Evolutionary conservation across 495 filamentous ascomycete genomes (phyloP).

Genomic region (Penicillium argentinense): DNA sequence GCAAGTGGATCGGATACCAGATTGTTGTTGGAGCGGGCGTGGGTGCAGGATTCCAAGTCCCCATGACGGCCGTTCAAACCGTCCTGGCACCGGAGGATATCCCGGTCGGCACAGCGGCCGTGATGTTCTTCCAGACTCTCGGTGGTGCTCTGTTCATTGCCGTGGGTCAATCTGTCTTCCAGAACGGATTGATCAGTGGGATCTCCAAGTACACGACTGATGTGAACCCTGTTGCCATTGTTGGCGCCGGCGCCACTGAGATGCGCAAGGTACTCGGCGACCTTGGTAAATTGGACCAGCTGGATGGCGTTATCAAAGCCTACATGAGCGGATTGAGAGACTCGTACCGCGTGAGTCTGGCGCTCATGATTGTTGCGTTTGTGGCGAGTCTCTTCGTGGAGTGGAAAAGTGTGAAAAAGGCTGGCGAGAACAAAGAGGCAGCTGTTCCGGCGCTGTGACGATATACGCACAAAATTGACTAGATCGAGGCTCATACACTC

Average conservation of each 20-base stretch:
- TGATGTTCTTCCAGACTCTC: constrained; percentile 69
- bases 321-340: constrained; percentile 31
- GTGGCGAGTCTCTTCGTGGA: constrained; percentile 43
- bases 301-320: constrained; percentile 25
- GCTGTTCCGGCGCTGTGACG: constrained; percentile 20
- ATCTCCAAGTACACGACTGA: constrained; percentile 41
- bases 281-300: constrained; percentile 20
- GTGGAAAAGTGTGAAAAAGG: constrained; percentile 52
- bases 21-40: constrained; percentile 55
- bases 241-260: constrained; percentile 38
- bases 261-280: constrained; percentile 45
- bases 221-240: constrained; percentile 35
- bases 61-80: constrained; percentile 31
- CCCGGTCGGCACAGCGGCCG: constrained; percentile 43
- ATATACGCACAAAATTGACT: background rate
- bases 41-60: constrained; percentile 51
- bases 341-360: constrained; percentile 27
- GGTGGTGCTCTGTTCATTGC: constrained; percentile 68
- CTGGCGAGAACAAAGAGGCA: constrained; percentile 11
- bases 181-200: constrained; percentile 54
- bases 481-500: too few relatives aligned
- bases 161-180: constrained; percentile 63
- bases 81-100: constrained; percentile 23
- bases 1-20: constrained; percentile 61
- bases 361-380: constrained; percentile 36